Base-by-base conservation (phyloP, 108 stramenopile genomes). In the Skeletonema grethae region DNA sequence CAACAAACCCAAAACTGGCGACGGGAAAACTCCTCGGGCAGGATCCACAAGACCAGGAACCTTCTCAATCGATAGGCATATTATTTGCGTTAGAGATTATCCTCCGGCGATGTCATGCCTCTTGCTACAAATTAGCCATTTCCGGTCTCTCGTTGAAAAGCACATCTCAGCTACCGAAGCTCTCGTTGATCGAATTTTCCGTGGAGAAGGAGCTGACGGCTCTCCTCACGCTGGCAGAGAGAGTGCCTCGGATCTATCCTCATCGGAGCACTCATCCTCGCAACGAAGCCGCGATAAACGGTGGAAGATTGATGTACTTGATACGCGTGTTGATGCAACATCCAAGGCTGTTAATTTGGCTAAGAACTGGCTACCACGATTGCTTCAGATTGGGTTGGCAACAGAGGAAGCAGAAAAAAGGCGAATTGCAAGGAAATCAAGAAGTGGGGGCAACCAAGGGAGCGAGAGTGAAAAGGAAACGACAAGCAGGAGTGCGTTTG, bases 281-380 rank as follows among this genome's bases (percentile, higher is more conserved):
- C 79, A 80, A 69, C 46, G 70, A 66, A 67, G 57, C 67, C 57
- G 83, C 48, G 60, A 83, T 62, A 95, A 92, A 57, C 84, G 91
- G 63, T 95, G 94, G 94, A 95, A 92, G 67, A 91, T 90, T 59
- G 94, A 95, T 50, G 77, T 90, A 30, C 84, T 95, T 7, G 94
- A 95, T 48, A 82, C 90, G 0, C 73, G 94, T 36, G 91, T 90
- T 29, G 70, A 87, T 36, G 80, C 90, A 36, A 91, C 94, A 12
- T 75, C 85, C 53, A 84, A 86, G 61, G 82, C 87, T 18, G 94
- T 92, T 25, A 72, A 77, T 28, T 60, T 92, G 25, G 81, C 85
- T 5, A 85, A 86, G 41, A 84, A 72, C 25, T 95, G 94, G 94
- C 56, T 95, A 25, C 91, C 91, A 4, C 81, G 94, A 1, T 66